These are phyloP conservation scores for Taphrina betulina DNA, from an alignment of 1,139 yeast species.

Conservation along the genomic window DNA sequence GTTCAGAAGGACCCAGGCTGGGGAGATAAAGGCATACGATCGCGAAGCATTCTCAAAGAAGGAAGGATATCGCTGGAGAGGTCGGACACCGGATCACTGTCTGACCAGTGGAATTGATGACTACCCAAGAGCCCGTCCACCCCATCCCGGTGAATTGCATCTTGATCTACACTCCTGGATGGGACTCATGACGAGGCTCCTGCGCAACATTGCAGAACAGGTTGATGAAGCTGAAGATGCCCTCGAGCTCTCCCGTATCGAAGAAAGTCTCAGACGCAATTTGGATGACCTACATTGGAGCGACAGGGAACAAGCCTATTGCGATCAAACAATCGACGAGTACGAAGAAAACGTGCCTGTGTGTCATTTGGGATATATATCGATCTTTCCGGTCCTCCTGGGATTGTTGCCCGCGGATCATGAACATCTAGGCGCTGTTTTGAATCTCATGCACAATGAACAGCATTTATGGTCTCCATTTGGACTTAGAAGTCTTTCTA, in stretches of 20 bases:
- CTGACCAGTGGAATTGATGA: constrained; percentile 94
- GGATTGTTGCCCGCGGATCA: constrained; percentile 60
- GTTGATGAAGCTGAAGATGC: constrained; percentile 62
- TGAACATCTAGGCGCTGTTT: constrained; percentile 52
- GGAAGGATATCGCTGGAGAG: constrained; percentile 90
- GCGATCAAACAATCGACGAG: constrained; percentile 79
- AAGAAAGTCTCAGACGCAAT: constrained; percentile 59
- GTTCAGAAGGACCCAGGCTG: constrained; percentile 80
- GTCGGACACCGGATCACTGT: constrained; percentile 80
- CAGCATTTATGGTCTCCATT: constrained; percentile 71
- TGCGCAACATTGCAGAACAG: constrained; percentile 70
- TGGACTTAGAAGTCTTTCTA: constrained; percentile 82
- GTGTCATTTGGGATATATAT: constrained; percentile 86
- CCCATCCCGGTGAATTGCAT: constrained; percentile 84
- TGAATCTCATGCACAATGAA: constrained; percentile 64
- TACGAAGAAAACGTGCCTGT: constrained; percentile 63
- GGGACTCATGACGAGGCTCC: constrained; percentile 83
- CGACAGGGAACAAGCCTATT: constrained; percentile 61
- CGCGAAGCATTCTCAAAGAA: constrained; percentile 55
- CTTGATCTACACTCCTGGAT: constrained; percentile 91
- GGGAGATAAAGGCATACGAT: constrained; percentile 64
- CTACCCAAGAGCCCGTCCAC: constrained; percentile 80
- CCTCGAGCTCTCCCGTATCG: constrained; percentile 53
- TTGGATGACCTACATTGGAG: constrained; percentile 81
- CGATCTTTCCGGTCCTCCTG: constrained; percentile 80